These are phyloP conservation scores for Sequoia sempervirens DNA, from an alignment of 75 land plant species.

Conservation along the genomic window DNA sequence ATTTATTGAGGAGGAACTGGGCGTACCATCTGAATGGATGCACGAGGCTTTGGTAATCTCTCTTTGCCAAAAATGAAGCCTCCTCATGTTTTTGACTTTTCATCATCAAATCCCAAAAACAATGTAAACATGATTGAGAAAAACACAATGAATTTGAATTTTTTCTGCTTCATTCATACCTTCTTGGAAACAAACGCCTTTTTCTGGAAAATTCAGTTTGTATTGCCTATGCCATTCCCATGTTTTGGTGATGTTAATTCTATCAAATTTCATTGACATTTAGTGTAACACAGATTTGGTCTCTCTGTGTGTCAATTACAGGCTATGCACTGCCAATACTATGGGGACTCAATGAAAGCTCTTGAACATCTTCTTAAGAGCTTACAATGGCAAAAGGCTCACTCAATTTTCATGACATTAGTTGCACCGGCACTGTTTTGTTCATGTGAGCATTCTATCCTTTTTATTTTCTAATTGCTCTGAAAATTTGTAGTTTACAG, in stretches of 20 bases:
- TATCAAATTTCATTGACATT: background rate
- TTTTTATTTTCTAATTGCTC: background rate
- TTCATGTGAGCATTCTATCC: slow-evolving; percentile 42
- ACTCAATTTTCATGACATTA: slow-evolving; percentile 67
- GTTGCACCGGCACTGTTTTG: slow-evolving; percentile 71
- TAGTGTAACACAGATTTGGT: background rate
- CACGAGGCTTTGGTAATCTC: slow-evolving; percentile 88
- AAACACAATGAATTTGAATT: background rate
- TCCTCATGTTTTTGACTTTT: background rate
- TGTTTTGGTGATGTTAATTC: background rate
- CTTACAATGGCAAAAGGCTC: slow-evolving; percentile 86
- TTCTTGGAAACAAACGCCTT: background rate
- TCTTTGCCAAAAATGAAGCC: background rate
- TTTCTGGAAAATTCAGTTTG: slow-evolving; percentile 2
- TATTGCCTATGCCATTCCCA: background rate
- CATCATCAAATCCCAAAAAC: background rate
- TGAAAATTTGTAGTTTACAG: background rate
- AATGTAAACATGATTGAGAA: background rate
- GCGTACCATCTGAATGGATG: slow-evolving; percentile 86
- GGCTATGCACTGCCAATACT: slow-evolving; percentile 78
- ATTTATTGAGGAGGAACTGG: slow-evolving; percentile 84
- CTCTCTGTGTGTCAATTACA: slow-evolving; percentile 30
- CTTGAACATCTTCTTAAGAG: slow-evolving; percentile 76
- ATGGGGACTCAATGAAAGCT: slow-evolving; percentile 60
- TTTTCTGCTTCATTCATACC: background rate